Percentiles rank a stretch among this genome's conserved stretches.
phyloP scores from a whole-genome alignment of 768 basidiomycete genomes.

The Pholiota molesta region DNA sequence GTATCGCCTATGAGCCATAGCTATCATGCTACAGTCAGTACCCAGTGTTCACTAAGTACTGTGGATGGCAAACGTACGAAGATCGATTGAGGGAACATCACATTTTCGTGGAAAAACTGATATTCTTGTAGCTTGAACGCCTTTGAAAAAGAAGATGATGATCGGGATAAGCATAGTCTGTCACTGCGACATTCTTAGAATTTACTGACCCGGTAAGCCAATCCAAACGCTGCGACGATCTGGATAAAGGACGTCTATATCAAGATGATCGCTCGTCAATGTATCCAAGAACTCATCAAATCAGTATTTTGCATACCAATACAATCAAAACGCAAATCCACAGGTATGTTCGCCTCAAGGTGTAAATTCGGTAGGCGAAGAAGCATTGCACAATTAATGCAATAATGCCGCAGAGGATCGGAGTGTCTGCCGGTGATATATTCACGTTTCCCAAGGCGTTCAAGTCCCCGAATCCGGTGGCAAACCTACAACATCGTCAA shows the following conservation, averaged over 20 bases:
- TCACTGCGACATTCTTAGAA: neutral
- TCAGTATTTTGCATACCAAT: neutral
- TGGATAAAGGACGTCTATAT: slow-evolving; percentile 12
- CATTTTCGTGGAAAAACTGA: slow-evolving; percentile 5
- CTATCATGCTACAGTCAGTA: neutral
- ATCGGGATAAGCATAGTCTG: neutral
- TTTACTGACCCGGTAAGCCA: slow-evolving; percentile 7
- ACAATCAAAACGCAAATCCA: slow-evolving; percentile 12
- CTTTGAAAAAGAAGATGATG: neutral
- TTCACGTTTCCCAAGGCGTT: slow-evolving; percentile 9
- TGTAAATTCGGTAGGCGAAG: slow-evolving; percentile 24
- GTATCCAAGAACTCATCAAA: neutral
- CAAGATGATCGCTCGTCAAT: neutral
- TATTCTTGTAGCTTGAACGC: slow-evolving; percentile 10
- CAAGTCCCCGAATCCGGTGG: slow-evolving; percentile 10
- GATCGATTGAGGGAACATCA: neutral
- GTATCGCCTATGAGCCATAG: slow-evolving; percentile 12
- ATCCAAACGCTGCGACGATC: slow-evolving; percentile 9
- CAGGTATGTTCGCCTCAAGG: slow-evolving; percentile 4
- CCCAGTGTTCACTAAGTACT: neutral
- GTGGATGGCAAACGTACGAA: neutral
- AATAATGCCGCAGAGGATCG: slow-evolving; percentile 21
- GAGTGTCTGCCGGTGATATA: slow-evolving; percentile 9
- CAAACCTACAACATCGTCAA: slow-evolving; percentile 2
- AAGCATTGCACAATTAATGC: slow-evolving; percentile 24